These are phyloP conservation scores for Amanita fuliginea DNA, from an alignment of 768 basidiomycete species.

Conservation along the genomic window DNA sequence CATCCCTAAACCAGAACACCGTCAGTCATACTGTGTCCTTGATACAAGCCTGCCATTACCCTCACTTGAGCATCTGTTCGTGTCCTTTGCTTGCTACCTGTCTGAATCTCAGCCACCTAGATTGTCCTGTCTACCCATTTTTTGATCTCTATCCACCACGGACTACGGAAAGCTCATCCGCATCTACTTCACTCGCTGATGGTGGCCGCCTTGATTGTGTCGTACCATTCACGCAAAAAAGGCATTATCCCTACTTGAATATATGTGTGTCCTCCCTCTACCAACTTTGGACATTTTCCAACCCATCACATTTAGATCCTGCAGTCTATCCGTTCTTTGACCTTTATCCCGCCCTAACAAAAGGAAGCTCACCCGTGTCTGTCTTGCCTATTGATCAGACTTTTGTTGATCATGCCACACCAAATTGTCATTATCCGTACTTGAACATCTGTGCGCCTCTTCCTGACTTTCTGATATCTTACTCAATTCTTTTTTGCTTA, in stretches of 20 bases:
- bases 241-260: slow-evolving; percentile 15
- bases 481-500: slow-evolving; percentile 1
- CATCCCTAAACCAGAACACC: background rate
- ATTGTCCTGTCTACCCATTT: slow-evolving; percentile 8
- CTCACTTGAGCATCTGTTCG: too few species aligned
- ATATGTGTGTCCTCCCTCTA: slow-evolving; percentile 16
- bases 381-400: too few species aligned
- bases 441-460: slow-evolving; percentile 19
- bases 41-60: background rate
- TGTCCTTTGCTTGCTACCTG: too few species aligned
- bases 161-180: background rate
- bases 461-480: background rate
- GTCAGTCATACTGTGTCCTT: background rate
- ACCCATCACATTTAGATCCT: slow-evolving; percentile 21
- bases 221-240: too few species aligned
- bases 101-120: background rate
- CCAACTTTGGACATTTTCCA: background rate
- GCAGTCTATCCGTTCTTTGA: slow-evolving; percentile 18
- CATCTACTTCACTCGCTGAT: too few species aligned
- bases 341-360: slow-evolving; percentile 10
- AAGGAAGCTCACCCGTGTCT: too few species aligned
- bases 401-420: too few species aligned
- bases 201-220: too few species aligned
- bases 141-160: slow-evolving; percentile 6
- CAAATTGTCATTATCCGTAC: slow-evolving; percentile 12